phyloP scores from a whole-genome alignment of 2,329 filamentous ascomycete genomes.

The Venturiaceae sp. region DNA sequence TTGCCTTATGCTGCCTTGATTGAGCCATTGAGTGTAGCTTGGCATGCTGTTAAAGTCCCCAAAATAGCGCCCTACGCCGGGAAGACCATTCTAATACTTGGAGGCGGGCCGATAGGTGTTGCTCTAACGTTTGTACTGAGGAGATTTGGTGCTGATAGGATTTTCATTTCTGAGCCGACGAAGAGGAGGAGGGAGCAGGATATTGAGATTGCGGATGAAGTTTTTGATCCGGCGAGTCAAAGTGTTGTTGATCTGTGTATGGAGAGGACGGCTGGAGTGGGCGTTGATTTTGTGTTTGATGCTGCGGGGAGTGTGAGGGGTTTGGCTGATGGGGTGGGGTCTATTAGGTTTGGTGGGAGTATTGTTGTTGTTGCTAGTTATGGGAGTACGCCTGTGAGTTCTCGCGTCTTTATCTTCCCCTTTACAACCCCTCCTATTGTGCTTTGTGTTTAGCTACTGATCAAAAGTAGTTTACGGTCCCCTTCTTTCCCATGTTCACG shows the following conservation, averaged over 20 bases:
- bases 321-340: conserved; percentile 20
- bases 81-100: conserved; percentile 16
- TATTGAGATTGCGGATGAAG: conserved; percentile 15
- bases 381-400: conserved; percentile 22
- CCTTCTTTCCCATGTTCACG: conserved; percentile 16
- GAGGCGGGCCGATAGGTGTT: conserved; percentile 20
- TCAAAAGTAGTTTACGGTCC: conserved; percentile 18
- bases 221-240: conserved; percentile 18
- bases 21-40: conserved; percentile 21
- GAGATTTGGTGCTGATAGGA: conserved; percentile 17
- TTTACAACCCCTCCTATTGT: too few relatives aligned
- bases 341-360: conserved; percentile 17
- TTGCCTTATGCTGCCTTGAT: conserved; percentile 18
- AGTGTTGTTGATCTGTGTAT: conserved; percentile 19
- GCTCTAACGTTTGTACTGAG: conserved; percentile 21
- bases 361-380: conserved; percentile 23
- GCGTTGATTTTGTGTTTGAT: conserved; percentile 24
- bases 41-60: conserved; percentile 16
- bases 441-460: conserved; percentile 5
- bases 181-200: conserved; percentile 15
- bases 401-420: too few relatives aligned
- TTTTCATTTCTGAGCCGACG: conserved; percentile 20
- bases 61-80: conserved; percentile 10
- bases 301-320: conserved; percentile 22
- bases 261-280: conserved; percentile 18